phyloP scores from a whole-genome alignment of 768 basidiomycete species.

The Arthromyces matolae region DNA sequence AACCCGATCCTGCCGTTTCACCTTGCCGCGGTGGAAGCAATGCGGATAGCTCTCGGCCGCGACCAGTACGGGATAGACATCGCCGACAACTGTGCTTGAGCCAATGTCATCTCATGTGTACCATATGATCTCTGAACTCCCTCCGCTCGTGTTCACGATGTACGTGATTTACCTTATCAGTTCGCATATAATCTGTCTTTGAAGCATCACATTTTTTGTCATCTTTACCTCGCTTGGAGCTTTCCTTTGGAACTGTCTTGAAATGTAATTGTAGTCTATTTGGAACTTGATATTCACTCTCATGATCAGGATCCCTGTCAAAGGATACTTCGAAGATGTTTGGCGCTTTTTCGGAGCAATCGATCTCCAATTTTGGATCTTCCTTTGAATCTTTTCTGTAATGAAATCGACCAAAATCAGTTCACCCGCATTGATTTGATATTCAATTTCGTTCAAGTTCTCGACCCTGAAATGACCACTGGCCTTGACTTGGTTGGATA shows the following conservation, averaged over 20 bases:
- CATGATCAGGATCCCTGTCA: background rate
- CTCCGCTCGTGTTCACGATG: background rate
- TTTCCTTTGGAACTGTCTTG: background rate
- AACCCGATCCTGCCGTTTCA: conserved; percentile 67
- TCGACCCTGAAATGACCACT: too few species aligned
- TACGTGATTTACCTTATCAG: background rate
- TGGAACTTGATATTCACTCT: too few species aligned
- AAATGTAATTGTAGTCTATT: conserved; percentile 3
- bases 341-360: too few species aligned
- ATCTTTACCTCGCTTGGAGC: background rate
- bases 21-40: conserved; percentile 65
- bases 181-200: background rate
- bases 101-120: background rate
- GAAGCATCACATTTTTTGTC: background rate
- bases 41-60: conserved; percentile 42
- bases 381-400: background rate
- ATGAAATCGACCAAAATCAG: too few species aligned
- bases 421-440: too few species aligned
- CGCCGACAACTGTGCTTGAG: conserved; percentile 1
- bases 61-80: conserved; percentile 21
- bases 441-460: too few species aligned
- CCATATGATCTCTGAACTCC: too few species aligned
- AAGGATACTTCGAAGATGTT: too few species aligned
- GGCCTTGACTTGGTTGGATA: too few species aligned
- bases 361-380: too few species aligned